Conservation (phyloP, 164 flowering plant species). For the Cinnamomum chago region DNA sequence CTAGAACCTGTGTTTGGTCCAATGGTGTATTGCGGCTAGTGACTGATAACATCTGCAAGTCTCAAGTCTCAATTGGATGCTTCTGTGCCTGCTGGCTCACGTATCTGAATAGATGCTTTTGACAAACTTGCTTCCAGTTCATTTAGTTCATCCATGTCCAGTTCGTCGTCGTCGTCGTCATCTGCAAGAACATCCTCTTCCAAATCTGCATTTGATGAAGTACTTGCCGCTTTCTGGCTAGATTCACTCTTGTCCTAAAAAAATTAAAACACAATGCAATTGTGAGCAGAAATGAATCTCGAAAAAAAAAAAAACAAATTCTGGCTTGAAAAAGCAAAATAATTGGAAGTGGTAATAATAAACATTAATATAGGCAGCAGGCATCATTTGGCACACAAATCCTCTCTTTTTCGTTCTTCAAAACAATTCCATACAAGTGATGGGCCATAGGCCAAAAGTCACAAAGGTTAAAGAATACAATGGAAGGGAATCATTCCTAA, state of each 20-base stretch:
- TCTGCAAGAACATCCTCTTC: conserved; percentile 27
- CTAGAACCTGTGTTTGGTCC: not conserved
- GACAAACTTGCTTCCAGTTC: conserved; percentile 84
- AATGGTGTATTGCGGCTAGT: not conserved
- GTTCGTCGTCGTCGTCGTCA: conserved; percentile 63
- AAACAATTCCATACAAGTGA: too few species aligned
- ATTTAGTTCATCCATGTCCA: conserved; percentile 78
- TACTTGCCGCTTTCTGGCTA: conserved; percentile 46
- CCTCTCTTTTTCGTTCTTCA: too few species aligned
- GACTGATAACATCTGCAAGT: not conserved
- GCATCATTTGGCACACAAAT: too few species aligned
- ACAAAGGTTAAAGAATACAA: too few species aligned
- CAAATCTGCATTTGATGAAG: conserved; percentile 32
- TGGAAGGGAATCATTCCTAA: too few species aligned
- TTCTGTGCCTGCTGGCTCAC: conserved; percentile 36
- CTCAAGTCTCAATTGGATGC: conserved; percentile 13
- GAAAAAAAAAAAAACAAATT: too few species aligned
- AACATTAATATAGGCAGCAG: too few species aligned
- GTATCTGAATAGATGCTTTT: conserved; percentile 62
- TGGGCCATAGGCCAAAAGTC: too few species aligned
- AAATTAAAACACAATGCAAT: not conserved
- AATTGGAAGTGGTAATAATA: not conserved
- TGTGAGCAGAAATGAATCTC: not conserved
- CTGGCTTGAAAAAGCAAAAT: not conserved
- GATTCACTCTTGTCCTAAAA: conserved; percentile 41